These are phyloP conservation scores for Trichosporon sp. DNA, from an alignment of 1,284 basidiomycete genomes.

Conservation along the genomic window DNA sequence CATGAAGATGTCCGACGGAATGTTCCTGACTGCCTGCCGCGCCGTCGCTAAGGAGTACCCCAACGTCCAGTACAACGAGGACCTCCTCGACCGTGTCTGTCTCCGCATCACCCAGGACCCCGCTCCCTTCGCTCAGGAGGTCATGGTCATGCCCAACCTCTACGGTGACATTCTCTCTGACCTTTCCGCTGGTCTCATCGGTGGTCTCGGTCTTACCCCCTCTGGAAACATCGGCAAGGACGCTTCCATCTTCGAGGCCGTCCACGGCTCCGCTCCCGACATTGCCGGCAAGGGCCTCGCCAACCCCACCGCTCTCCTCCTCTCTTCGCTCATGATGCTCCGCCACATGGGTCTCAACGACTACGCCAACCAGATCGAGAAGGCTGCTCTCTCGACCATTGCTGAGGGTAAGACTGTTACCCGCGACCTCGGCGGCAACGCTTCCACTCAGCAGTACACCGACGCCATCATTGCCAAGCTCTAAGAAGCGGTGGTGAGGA, in stretches of 20 bases:
- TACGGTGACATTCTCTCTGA: constrained; percentile 89
- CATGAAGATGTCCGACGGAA: constrained; percentile 99
- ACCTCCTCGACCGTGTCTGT: constrained; percentile 94
- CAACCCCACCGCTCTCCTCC: constrained; percentile 92
- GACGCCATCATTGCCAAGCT: constrained; percentile 64
- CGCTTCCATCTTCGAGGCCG: constrained; percentile 99
- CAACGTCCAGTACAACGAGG: constrained; percentile 88
- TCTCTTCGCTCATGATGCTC: constrained; percentile 96
- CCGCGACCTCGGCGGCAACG: constrained; percentile 84
- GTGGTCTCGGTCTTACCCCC: constrained; percentile 93
- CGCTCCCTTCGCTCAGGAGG: constrained; percentile 85
- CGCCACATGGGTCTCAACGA: constrained; percentile 90
- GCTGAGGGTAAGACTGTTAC: constrained; percentile 91
- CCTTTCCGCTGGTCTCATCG: constrained; percentile 98
- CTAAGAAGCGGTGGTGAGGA: constrained; percentile 5
- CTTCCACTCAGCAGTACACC: constrained; percentile 82
- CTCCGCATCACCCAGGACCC: constrained; percentile 71
- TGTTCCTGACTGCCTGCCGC: constrained; percentile 98
- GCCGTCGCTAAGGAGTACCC: constrained; percentile 96
- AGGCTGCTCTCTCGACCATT: constrained; percentile 81
- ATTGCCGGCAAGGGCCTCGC: constrained; percentile 83
- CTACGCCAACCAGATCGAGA: constrained; percentile 85
- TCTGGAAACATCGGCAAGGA: constrained; percentile 98
- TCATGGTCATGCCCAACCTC: constrained; percentile 99
- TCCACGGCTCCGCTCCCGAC: constrained; percentile 83